These are phyloP conservation scores for Chalciporus piperatus DNA, from an alignment of 768 basidiomycete genomes.

Conservation along the genomic window DNA sequence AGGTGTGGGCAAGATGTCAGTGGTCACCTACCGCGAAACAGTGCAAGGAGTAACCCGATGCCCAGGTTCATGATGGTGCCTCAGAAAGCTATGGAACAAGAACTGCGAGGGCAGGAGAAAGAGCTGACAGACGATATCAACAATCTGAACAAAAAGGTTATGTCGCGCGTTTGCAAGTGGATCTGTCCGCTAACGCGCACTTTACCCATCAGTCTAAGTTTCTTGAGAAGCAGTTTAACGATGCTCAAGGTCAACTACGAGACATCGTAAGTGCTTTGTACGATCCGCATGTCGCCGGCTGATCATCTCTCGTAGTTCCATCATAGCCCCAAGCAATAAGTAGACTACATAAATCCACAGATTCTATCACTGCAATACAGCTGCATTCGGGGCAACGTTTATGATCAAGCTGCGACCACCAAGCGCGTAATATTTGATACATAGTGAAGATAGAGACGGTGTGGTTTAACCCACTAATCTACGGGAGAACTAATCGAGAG, in stretches of 20 bases:
- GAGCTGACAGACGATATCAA: constrained; percentile 80
- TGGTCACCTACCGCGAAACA: background rate
- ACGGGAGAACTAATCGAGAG: background rate
- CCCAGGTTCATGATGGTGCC: constrained; percentile 89
- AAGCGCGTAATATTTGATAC: background rate
- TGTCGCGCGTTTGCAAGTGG: background rate
- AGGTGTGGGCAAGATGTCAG: constrained; percentile 93
- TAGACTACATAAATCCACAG: constrained; percentile 2
- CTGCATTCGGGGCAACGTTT: background rate
- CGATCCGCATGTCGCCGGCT: background rate
- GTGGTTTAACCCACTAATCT: background rate
- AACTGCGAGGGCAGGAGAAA: constrained; percentile 75
- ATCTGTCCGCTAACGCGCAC: background rate
- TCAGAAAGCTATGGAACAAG: constrained; percentile 71
- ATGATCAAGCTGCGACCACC: background rate
- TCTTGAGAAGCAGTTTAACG: constrained; percentile 90
- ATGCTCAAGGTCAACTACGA: constrained; percentile 81
- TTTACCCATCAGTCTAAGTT: constrained; percentile 69
- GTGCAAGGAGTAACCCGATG: constrained; percentile 1
- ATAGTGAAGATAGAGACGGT: constrained; percentile 1
- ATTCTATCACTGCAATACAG: constrained; percentile 8
- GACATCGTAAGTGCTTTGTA: constrained; percentile 62
- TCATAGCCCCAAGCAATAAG: constrained; percentile 26
- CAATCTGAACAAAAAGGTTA: constrained; percentile 83
- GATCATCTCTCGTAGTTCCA: constrained; percentile 24